Base-by-base conservation (phyloP, 345 rosid species). In the Psidium guajava region DNA sequence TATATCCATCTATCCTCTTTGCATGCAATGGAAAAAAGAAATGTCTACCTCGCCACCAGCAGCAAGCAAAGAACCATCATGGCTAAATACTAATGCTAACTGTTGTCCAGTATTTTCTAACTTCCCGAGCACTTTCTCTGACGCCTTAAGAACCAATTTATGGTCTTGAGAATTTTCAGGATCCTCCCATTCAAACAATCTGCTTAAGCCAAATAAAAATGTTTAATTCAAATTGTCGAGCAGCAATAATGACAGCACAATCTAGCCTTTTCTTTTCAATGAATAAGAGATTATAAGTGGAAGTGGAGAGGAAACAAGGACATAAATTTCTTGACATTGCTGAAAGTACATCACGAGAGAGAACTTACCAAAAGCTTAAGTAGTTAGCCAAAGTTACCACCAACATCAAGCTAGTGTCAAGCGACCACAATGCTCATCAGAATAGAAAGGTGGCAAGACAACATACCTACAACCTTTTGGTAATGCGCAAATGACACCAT, bases 31-130 rank as follows among this genome's bases (percentile, higher is more conserved):
- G 24, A 69, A 69, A 54, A 49, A 52, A 56, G 86, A 82, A 81
- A 87, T 84, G 83, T 77, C 80, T 92, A 97, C 98, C 99, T 98
- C 99, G 1, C 94, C 94, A 80, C 99, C 99, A 85, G 89, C 87
- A 58, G 99, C 98, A 54, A 96, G 92, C 51, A 87, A 83, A 82
- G 98, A 91, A 58, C 96, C 95, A 24, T 96, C 95, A 64, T 83
- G 91, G 90, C 93, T 89, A 40, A 96, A 98, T 32, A 88, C 92
- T 83, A 98, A 81, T 59, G 95, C 95, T 83, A 96, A 89, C 86
- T 93, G 99, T 86, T 93, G 98, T 73, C 95, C 98, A 85, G 92
- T 92, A 87, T 91, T 90, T 82, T 86, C 90, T 80, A 98, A 92
- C 85, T 91, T 91, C 8, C 64, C 82, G 85, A 95, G 90, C 64